Percentiles rank a stretch among this genome's conserved stretches.
Evolutionary conservation across 371 early-diverging fungal species (phyloP).

Genomic region (Syncephalis plumigaleata): DNA sequence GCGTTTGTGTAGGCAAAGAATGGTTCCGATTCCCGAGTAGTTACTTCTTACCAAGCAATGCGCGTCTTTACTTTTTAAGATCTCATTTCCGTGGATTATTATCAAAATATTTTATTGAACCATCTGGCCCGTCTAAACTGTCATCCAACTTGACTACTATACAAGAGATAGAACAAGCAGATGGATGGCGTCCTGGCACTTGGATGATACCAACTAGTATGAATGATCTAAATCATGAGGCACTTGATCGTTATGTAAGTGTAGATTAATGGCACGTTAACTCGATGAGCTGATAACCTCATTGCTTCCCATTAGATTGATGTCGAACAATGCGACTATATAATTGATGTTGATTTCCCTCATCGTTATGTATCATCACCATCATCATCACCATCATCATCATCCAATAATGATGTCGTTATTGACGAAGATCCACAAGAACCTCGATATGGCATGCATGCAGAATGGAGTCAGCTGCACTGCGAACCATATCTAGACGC

Average conservation of each 20-base stretch:
- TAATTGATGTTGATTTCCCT: conserved; percentile 38
- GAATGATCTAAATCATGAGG: conserved; percentile 58
- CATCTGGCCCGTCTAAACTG: too few species aligned
- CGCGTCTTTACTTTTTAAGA: conserved; percentile 36
- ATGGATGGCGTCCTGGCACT: conserved; percentile 18
- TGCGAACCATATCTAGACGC: too few species aligned
- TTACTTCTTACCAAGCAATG: conserved; percentile 61
- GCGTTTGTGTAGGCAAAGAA: conserved; percentile 79
- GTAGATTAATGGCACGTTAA: too few species aligned
- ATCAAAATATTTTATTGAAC: conserved; percentile 31
- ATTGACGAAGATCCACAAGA: too few species aligned
- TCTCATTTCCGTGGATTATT: conserved; percentile 43
- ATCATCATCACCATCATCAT: too few species aligned
- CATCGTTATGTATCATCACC: neutral
- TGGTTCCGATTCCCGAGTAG: conserved; percentile 91
- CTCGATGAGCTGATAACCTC: neutral
- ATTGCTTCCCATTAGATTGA: conserved; percentile 20
- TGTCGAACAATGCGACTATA: conserved; percentile 39
- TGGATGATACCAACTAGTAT: conserved; percentile 25
- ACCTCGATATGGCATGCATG: too few species aligned
- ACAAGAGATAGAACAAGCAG: neutral
- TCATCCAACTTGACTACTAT: neutral
- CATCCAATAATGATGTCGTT: too few species aligned
- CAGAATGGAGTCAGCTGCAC: too few species aligned
- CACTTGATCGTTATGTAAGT: conserved; percentile 34